Conservation (phyloP, 805 yeast species). For the Saccharomycopsis oosterbeekiorum region DNA sequence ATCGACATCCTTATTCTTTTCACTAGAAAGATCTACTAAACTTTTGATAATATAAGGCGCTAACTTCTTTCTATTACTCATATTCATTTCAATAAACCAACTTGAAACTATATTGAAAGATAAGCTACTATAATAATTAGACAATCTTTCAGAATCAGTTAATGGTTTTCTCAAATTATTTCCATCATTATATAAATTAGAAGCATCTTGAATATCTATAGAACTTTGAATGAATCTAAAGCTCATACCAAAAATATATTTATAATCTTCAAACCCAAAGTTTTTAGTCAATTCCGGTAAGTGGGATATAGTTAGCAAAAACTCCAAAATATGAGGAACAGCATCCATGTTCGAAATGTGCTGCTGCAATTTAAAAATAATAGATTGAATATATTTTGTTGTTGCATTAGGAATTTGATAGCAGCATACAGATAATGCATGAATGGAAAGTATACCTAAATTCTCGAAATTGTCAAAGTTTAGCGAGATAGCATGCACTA, state of each 20-base stretch:
- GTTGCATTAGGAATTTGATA: conserved; percentile 71
- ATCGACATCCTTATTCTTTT: conserved; percentile 29
- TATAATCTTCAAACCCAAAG: conserved; percentile 67
- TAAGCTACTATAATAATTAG: conserved; percentile 50
- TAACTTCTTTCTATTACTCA: conserved; percentile 47
- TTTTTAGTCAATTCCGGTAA: conserved; percentile 59
- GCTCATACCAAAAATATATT: conserved; percentile 73
- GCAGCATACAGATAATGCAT: conserved; percentile 66
- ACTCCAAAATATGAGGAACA: conserved; percentile 66
- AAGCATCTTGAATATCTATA: conserved; percentile 31
- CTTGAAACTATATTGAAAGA: conserved; percentile 60
- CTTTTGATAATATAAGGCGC: conserved; percentile 56
- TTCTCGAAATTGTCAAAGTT: conserved; percentile 32
- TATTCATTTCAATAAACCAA: conserved; percentile 60
- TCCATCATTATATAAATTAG: not conserved
- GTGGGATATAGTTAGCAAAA: conserved; percentile 54
- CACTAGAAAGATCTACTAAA: conserved; percentile 23
- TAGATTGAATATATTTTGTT: conserved; percentile 55
- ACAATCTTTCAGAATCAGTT: conserved; percentile 31
- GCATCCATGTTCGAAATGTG: conserved; percentile 62
- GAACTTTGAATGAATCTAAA: conserved; percentile 71
- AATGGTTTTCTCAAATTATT: not conserved
- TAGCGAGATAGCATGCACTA: conserved; percentile 7
- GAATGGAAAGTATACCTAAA: conserved; percentile 69
- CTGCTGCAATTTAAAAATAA: conserved; percentile 65